These are phyloP conservation scores for Gossypium lobatum DNA, from an alignment of 441 rosid genomes.

Conservation along the genomic window DNA sequence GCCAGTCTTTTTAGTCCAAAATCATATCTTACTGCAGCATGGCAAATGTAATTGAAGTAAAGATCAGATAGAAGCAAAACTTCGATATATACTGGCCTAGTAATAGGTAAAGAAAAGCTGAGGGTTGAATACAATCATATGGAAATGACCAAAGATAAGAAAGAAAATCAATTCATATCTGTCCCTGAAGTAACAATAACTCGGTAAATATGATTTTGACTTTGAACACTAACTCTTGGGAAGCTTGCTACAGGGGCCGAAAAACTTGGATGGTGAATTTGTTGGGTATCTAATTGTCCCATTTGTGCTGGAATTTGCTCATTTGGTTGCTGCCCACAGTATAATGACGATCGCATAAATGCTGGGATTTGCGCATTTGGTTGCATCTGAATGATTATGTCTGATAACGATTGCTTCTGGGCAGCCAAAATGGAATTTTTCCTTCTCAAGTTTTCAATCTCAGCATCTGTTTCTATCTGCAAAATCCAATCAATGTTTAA, in stretches of 20 bases:
- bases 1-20: not conserved
- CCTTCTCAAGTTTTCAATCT: not conserved
- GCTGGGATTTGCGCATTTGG: too few relatives aligned
- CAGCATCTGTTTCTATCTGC: not conserved
- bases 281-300: not conserved
- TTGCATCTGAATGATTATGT: too few relatives aligned
- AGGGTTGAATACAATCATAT: not conserved
- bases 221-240: not conserved
- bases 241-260: not conserved
- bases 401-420: not conserved
- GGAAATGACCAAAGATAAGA: not conserved
- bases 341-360: too few relatives aligned
- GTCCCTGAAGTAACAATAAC: not conserved
- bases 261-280: not conserved
- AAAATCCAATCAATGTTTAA: not conserved
- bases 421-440: not conserved
- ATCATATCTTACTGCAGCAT: not conserved
- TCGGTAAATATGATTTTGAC: not conserved
- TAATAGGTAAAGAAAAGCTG: not conserved
- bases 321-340: not conserved
- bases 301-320: not conserved
- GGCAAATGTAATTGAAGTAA: not conserved
- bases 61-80: not conserved
- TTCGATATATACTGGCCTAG: not conserved
- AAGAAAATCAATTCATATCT: not conserved